Percentiles rank a stretch among this genome's conserved stretches.
Evolutionary conservation across 176 grass and related monocot genomes (phyloP).

Genomic region (Zea luxurians): DNA sequence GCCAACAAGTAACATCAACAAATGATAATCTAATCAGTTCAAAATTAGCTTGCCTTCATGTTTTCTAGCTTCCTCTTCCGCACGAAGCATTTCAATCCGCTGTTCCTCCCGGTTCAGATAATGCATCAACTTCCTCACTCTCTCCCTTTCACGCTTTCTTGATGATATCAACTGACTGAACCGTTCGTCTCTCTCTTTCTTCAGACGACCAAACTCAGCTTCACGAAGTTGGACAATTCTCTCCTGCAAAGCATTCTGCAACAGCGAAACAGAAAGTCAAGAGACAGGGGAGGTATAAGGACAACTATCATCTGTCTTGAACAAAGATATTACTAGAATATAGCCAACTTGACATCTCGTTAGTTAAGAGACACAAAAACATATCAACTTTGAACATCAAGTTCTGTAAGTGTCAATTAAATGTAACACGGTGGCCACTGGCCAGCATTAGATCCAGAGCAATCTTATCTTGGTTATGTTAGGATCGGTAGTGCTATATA

Average conservation of each 20-base stretch:
- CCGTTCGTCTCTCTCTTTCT: slow-evolving; percentile 74
- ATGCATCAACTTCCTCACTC: slow-evolving; percentile 73
- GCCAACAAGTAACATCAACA: background rate
- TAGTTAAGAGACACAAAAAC: background rate
- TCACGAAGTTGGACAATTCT: slow-evolving; percentile 63
- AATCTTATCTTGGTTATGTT: background rate
- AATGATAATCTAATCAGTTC: background rate
- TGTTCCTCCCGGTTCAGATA: slow-evolving; percentile 78
- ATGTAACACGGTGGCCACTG: too few species aligned
- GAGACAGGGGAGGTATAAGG: background rate
- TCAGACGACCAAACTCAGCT: slow-evolving; percentile 58
- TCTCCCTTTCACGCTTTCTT: slow-evolving; percentile 77
- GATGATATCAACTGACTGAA: slow-evolving; percentile 67
- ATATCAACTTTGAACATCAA: background rate
- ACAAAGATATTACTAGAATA: background rate
- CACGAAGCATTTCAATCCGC: slow-evolving; percentile 43
- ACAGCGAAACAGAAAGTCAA: background rate
- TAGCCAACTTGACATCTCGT: background rate
- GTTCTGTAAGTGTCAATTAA: background rate
- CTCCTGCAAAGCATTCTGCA: slow-evolving; percentile 68
- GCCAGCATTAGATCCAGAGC: slow-evolving; percentile 5
- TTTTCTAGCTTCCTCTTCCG: slow-evolving; percentile 85
- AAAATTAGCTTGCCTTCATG: slow-evolving; percentile 58
- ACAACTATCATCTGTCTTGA: too few species aligned
- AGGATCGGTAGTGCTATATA: too few species aligned